Base-by-base conservation (phyloP, 1,139 yeast genomes). In the Debaryomyces sp. region DNA sequence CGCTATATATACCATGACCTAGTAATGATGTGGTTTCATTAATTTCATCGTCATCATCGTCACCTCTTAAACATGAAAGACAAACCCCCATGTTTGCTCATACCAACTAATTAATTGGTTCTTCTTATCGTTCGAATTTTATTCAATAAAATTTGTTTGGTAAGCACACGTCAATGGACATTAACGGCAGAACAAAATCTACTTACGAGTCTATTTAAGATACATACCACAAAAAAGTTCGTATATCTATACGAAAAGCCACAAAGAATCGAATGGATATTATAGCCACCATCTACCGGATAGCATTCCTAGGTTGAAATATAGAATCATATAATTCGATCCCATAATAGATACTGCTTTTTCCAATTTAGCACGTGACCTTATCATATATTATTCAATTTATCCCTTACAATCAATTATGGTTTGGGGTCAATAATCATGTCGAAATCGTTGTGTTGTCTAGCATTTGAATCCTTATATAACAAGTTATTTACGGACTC, bases 61-160 rank as follows among this genome's bases (percentile, higher is more conserved):
- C 54, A 6, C 69, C 67, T 36, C 68, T 59, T 26, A 79, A 61
- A 54, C 83, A 79, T n/a, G 83, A 78, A 45, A 78, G 64, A 57
- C 82, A 78, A 43, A 66, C 52, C 40, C 83, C 84, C 83, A 79
- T 75, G 39, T 8, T 40, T 40, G 43, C 21, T 30, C 43, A 18
- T 40, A 10, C 18, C 26, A 27, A 22, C 9, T 12, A 42, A 36
- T 18, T 15, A n/a, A 12, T n/a, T 22, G 7, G 27, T 15, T 26
- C 29, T 18, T 21, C 43, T 40, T 40, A 40, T 40, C 43, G 27
- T 29, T 40, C 21, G 43, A 10, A 6, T 30, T 40, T 37, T 37
- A 21, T 7, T 36, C 27, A 21, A n/a, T 13, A 37, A 37, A 15
- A n/a, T 23, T 24, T 23, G 17, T 23, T 15, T 23, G 40, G 40